phyloP scores from a whole-genome alignment of 805 yeast species.

The Candida andamanensis region DNA sequence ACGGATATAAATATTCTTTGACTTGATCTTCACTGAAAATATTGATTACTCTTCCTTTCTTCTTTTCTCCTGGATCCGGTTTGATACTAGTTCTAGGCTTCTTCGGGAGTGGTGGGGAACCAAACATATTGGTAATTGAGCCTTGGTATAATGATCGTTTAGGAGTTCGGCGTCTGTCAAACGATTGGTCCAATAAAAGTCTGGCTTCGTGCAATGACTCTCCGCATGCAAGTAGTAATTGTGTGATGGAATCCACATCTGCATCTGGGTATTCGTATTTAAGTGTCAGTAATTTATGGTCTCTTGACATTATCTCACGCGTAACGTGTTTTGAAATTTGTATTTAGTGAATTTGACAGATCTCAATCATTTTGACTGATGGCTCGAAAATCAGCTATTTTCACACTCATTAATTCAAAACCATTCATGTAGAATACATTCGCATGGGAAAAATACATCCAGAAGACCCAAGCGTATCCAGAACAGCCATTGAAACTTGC shows the following conservation, averaged over 20 bases:
- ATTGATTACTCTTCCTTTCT: constrained; percentile 24
- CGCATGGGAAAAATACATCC: too few relatives aligned
- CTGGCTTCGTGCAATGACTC: constrained; percentile 47
- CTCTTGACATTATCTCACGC: constrained; percentile 4
- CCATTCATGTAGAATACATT: too few relatives aligned
- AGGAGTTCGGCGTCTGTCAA: constrained; percentile 7
- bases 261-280: constrained; percentile 38
- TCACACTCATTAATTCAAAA: too few relatives aligned
- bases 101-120: neutral
- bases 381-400: too few relatives aligned
- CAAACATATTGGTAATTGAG: constrained; percentile 9
- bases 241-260: constrained; percentile 39
- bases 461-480: too few relatives aligned
- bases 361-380: too few relatives aligned
- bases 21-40: constrained; percentile 51
- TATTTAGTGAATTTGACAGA: too few relatives aligned
- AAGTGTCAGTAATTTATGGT: constrained; percentile 31
- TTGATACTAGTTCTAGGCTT: neutral
- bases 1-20: constrained; percentile 40
- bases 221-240: constrained; percentile 47
- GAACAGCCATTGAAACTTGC: too few relatives aligned
- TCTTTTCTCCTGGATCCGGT: neutral
- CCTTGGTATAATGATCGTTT: constrained; percentile 14
- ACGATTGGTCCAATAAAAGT: constrained; percentile 34
- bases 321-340: constrained; percentile 1